Evolutionary conservation across 2,329 filamentous ascomycete genomes (phyloP), one percentile per base, ranked within the genome.

Genomic region (Colletotrichum abscissum): DNA sequence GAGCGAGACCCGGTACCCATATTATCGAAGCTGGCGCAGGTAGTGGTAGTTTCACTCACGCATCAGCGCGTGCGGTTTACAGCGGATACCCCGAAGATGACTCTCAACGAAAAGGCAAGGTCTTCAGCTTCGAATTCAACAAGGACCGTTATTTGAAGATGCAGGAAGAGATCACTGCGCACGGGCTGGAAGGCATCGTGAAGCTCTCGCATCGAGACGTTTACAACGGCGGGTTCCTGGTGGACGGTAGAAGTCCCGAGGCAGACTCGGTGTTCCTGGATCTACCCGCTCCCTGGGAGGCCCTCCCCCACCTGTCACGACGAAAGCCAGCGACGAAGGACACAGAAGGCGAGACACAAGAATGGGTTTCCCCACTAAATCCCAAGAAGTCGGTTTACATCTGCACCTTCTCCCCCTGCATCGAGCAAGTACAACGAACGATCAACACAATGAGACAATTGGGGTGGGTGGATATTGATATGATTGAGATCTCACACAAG

Each of bases 381-480:
- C 91, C 94, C 0, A 87, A 88, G n/a, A 88, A 90, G 55, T 89
- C 93, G 5, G 90, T 92, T 1, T 89, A 97, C 79, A 89, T 99
- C 67, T 99, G 97, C 85, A 97, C 95, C 0, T 99, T 99, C 84
- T 97, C 94, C 1, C 97, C 97, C 0, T 99, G 97, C 82, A 97
- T 99, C 76, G 97, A 99, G 83, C 97, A 99, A 85, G 96, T 97
- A 26, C 95, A 93, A 66, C 91, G 92, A 69, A 98, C 97, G 0
- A 92, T 98, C 67, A 92, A 94, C 12, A 90, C 91, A 14, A 88
- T 99, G 82, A 92, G 96, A 67, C 89, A 91, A 49, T 86, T 95
- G 7, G 95, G 94, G 66, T 99, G 97, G 97, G 89, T 95, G 11
- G 93, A 96, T 71, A 97, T 98, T 76, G 92, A 94, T 77, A 98